Evolutionary conservation across 2,329 filamentous ascomycete genomes (phyloP), one percentile per base, ranked within the genome.

Genomic region (Proliferodiscus dingleyae): DNA sequence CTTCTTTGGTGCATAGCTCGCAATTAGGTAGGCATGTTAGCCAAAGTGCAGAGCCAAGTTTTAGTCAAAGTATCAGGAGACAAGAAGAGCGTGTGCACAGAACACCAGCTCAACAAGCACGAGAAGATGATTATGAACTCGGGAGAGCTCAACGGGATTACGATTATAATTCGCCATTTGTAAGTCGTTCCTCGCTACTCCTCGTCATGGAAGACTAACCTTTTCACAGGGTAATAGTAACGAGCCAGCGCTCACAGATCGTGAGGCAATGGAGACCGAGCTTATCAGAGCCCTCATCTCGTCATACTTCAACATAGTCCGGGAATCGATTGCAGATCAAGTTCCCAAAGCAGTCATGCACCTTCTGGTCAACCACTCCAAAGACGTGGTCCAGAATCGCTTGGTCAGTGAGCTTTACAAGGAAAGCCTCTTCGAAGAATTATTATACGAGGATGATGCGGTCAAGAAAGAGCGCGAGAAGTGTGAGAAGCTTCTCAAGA

Each of bases 291-390:
- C 90, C 37, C 80, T 98, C 46, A 98, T 98, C 66, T 95, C 88
- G 24, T 96, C 90, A 1, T 98, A 98, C 74, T 98, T 98, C 75
- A 95, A 95, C 67, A 98, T 98, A 61, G 93, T 98, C 37, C 87
- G 93, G 52, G 93, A 98, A 69, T 91, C 89, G n/a, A 95, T 96
- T 60, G 91, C 91, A 36, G 93, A 98, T 65, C 91, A 97, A 70
- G 93, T 98, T 9, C 93, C 93, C 56, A 98, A 98, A 71, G 93
- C 93, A 4, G 86, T 98, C 58, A 98, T 98, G 93, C 93, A 98
- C 66, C 80, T 98, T 37, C 79, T 98, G 26, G 93, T 98, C 64
- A 98, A 98, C 69, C 88, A 96, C 72, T 95, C 88, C 71, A 96
- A 97, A 68, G 93, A 98, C 57, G 91, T 91, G 10, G 90, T 98